Evolutionary conservation across 148 eudicot species (phyloP), one percentile per base, ranked within the genome.

Genomic region (Nepenthes mirabilis): DNA sequence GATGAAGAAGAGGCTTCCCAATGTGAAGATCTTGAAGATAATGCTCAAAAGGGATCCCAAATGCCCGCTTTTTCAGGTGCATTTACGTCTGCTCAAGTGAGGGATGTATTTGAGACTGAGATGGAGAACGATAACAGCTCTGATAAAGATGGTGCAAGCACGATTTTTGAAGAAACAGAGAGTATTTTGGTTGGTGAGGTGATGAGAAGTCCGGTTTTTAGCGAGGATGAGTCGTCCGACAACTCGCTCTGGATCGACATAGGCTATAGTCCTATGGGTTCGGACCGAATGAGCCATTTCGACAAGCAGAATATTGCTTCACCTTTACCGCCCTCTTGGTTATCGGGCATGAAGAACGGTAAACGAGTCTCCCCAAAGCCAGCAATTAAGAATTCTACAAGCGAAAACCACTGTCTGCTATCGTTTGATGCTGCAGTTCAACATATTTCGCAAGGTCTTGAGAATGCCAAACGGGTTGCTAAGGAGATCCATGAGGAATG

Each of bases 61-160:
- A 65, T 93, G 79, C 96, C 96, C 1, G 99, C 95, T 48, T 89
- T 94, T 68, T 94, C 97, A 48, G 99, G 97, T 67, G 99, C 87
- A 33, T 89, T 58, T 67, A 94, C 89, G 14, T 75, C 91, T 68
- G 83, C 82, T 34, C 99, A 89, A 56, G 97, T 94, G 55, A 80
- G 86, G 67, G 97, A 89, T 73, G 95, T 86, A 3, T 83, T 84
- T 61, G 96, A 85, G 51, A 88, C 84, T 10, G 94, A 93, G 74
- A 80, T 88, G 80, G 99, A 93, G 43, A 87, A 73, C 47, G 95
- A 84, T 47, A 81, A 75, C 68, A 65, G 83, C 62, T 86, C 98
- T 7, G 87, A 86, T 45, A 77, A 80, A 64, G 97, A 90, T 67
- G 88, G 86, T 45, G 72, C 84, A 2, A 90, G 95, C 83, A 86